Conservation (phyloP, 2,329 filamentous ascomycete species). For the Curvularia verruculosa region DNA sequence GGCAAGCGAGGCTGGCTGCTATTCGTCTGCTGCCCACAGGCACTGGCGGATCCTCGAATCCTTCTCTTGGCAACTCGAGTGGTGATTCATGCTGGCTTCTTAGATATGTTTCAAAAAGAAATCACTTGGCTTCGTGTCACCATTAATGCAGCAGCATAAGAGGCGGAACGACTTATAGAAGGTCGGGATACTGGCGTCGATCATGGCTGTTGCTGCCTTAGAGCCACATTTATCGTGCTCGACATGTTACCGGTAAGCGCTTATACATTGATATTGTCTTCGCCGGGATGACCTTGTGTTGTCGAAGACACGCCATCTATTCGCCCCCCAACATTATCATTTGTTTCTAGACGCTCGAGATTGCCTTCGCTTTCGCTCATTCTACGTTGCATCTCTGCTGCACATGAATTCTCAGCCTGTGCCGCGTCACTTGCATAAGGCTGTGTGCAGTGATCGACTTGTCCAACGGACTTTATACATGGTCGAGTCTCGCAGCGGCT, state of each 20-base stretch:
- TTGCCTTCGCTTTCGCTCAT: conserved; percentile 1
- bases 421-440: not conserved
- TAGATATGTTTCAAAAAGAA: conserved; percentile 1
- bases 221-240: not conserved
- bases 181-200: not conserved
- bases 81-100: not conserved
- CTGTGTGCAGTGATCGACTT: not conserved
- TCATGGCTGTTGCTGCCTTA: not conserved
- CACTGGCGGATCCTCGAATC: conserved; percentile 5
- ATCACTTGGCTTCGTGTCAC: not conserved
- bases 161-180: not conserved
- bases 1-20: not conserved
- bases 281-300: conserved; percentile 3
- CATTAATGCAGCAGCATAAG: not conserved
- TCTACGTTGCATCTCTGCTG: conserved; percentile 2
- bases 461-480: not conserved
- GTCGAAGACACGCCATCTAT: not conserved
- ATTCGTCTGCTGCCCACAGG: not conserved
- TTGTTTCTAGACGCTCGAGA: not conserved
- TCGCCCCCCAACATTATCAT: not conserved
- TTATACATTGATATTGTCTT: not conserved
- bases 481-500: conserved; percentile 2
- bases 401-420: not conserved
- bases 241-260: not conserved
- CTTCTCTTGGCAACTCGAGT: not conserved